A percentile compares a stretch with the other conserved stretches of the same genome.
These are phyloP conservation scores for Trametes punicea DNA, from an alignment of 768 basidiomycete genomes.

Conservation along the genomic window DNA sequence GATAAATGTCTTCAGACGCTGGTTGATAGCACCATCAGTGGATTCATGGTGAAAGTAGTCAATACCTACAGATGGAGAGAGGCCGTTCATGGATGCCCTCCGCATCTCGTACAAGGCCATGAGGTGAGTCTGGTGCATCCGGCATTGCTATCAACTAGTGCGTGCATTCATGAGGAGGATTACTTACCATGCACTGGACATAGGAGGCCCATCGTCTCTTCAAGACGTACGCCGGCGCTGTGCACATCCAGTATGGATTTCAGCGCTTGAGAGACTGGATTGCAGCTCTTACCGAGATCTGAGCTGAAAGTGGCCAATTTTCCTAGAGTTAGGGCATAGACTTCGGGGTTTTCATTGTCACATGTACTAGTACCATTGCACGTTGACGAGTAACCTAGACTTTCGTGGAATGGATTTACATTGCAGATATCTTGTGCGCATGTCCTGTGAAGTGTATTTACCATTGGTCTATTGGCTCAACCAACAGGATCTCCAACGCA, in stretches of 20 bases:
- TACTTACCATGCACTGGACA: not conserved
- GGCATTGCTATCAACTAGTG: too few relatives aligned
- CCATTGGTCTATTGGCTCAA: too few relatives aligned
- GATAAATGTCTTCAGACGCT: not conserved
- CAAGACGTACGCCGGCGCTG: not conserved
- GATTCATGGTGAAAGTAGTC: slow-evolving; percentile 1
- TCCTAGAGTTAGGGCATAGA: too few relatives aligned
- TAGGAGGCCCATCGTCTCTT: slow-evolving; percentile 3
- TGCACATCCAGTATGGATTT: slow-evolving; percentile 1
- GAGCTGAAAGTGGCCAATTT: too few relatives aligned
- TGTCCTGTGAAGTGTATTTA: too few relatives aligned
- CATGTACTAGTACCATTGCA: too few relatives aligned
- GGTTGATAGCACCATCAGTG: not conserved
- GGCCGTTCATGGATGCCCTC: not conserved
- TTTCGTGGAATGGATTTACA: too few relatives aligned
- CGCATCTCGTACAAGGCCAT: not conserved
- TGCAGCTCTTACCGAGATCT: not conserved
- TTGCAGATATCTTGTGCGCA: too few relatives aligned
- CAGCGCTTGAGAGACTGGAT: not conserved
- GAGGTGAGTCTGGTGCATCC: not conserved
- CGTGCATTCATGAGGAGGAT: not conserved
- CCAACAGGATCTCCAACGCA: too few relatives aligned
- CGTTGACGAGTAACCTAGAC: too few relatives aligned
- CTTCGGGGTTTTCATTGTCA: too few relatives aligned
- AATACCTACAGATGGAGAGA: not conserved